Conservation (phyloP, 2,329 filamentous ascomycete genomes). For the Aspergillus pseudotamarii region DNA sequence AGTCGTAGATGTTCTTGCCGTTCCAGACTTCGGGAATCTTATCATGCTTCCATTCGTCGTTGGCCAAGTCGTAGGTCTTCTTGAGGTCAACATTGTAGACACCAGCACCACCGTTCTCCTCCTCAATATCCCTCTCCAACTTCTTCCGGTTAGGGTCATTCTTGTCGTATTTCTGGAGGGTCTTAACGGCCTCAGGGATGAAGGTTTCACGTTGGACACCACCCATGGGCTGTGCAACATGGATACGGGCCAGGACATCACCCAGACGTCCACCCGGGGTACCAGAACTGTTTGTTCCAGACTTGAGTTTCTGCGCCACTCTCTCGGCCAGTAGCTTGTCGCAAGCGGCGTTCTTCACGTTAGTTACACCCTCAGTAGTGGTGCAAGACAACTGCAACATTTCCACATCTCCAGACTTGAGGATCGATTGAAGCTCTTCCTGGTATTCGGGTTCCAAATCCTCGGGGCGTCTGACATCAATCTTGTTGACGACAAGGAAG, state of each 20-base stretch:
- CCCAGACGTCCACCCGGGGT: constrained; percentile 78
- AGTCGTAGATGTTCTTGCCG: constrained; percentile 97
- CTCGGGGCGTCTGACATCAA: constrained; percentile 85
- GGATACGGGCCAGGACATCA: constrained; percentile 90
- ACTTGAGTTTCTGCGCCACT: constrained; percentile 92
- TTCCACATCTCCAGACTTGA: constrained; percentile 88
- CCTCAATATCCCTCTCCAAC: constrained; percentile 84
- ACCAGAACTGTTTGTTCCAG: constrained; percentile 77
- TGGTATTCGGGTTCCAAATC: constrained; percentile 81
- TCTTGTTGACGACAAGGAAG: constrained; percentile 97
- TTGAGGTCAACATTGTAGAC: constrained; percentile 94
- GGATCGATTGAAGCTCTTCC: constrained; percentile 73
- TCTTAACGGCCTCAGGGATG: constrained; percentile 83
- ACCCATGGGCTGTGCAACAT: constrained; percentile 91
- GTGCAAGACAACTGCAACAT: constrained; percentile 92
- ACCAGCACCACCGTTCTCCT: constrained; percentile 89
- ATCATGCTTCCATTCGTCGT: constrained; percentile 95
- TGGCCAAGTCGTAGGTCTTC: constrained; percentile 82
- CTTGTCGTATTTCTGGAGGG: constrained; percentile 86
- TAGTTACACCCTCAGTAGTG: constrained; percentile 89
- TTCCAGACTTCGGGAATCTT: constrained; percentile 92
- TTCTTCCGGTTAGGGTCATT: constrained; percentile 78
- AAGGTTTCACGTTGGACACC: constrained; percentile 78
- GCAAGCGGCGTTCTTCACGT: constrained; percentile 92
- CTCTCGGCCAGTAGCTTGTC: constrained; percentile 90